Conservation (phyloP, 139 green algal genomes). For the Zygnema cylindricum region DNA sequence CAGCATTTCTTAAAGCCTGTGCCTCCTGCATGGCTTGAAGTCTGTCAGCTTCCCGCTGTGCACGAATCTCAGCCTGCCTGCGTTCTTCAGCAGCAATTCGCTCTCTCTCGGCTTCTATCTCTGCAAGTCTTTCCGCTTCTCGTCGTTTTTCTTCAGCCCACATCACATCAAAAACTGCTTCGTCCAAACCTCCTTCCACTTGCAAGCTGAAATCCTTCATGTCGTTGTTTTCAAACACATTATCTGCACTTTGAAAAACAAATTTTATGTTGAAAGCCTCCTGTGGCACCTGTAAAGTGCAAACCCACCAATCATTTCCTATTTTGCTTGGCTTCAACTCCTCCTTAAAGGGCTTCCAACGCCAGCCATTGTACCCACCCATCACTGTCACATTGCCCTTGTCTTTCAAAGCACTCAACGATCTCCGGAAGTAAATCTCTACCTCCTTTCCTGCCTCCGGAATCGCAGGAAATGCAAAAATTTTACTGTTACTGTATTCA, state of each 20-base stretch:
- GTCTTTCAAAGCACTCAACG: slow-evolving; percentile 6
- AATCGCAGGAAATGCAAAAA: slow-evolving; percentile 53
- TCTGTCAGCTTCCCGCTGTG: slow-evolving; percentile 18
- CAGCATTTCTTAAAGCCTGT: slow-evolving; percentile 8
- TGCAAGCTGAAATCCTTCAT: slow-evolving; percentile 40
- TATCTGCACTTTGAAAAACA: slow-evolving; percentile 50
- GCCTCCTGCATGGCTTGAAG: slow-evolving; percentile 9
- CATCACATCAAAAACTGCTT: slow-evolving; percentile 29
- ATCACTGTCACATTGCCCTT: slow-evolving; percentile 27
- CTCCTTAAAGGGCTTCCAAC: slow-evolving; percentile 37
- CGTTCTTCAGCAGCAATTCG: slow-evolving; percentile 26
- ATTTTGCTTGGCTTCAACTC: slow-evolving; percentile 39
- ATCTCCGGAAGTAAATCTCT: slow-evolving; percentile 48
- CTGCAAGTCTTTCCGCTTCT: slow-evolving; percentile 40
- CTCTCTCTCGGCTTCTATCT: slow-evolving; percentile 52
- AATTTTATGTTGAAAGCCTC: slow-evolving; percentile 60
- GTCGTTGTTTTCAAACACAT: slow-evolving; percentile 57
- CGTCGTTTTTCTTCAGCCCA: slow-evolving; percentile 40
- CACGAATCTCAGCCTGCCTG: slow-evolving; percentile 4
- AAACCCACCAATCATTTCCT: slow-evolving; percentile 48
- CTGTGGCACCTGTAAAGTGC: background rate
- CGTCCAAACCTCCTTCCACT: slow-evolving; percentile 30
- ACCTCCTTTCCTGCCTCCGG: slow-evolving; percentile 5
- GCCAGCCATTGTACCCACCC: slow-evolving; percentile 55
- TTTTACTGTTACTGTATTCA: slow-evolving; percentile 41